phyloP scores from a whole-genome alignment of 2,329 filamentous ascomycete species.

The Cytospora mali region DNA sequence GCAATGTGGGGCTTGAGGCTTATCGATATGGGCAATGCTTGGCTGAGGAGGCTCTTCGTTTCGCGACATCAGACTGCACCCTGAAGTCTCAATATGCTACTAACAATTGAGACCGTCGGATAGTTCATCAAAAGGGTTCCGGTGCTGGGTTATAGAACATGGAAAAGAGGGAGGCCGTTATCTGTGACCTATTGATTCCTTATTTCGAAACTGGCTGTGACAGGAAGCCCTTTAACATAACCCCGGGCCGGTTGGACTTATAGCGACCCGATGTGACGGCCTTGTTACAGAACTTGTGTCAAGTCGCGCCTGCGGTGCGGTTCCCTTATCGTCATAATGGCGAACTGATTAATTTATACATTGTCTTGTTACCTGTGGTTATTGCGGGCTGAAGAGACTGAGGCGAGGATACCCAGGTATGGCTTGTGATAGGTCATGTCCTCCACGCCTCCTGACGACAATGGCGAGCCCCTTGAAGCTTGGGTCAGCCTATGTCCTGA shows the following conservation, averaged over 20 bases:
- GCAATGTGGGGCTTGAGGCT: background rate
- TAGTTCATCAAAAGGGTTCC: too few relatives aligned
- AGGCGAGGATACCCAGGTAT: background rate
- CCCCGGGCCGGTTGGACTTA: too few relatives aligned
- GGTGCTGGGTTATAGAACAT: too few relatives aligned
- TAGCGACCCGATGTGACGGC: too few relatives aligned
- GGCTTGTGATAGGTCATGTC: background rate
- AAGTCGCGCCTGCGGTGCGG: conserved; percentile 41
- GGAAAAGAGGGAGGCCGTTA: too few relatives aligned
- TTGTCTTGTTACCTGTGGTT: background rate
- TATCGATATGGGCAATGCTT: background rate
- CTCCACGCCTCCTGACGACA: background rate
- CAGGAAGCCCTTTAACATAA: too few relatives aligned
- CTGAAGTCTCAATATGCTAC: too few relatives aligned
- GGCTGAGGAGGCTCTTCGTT: background rate
- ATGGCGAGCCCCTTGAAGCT: conserved; percentile 2
- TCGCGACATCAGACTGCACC: too few relatives aligned
- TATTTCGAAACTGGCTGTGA: too few relatives aligned
- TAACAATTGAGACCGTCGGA: too few relatives aligned
- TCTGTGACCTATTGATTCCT: too few relatives aligned
- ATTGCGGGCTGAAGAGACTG: background rate
- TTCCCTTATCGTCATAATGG: conserved; percentile 23
- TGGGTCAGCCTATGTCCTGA: background rate
- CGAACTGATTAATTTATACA: background rate
- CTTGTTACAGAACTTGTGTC: conserved; percentile 44